Evolutionary conservation across 305 asterid genomes (phyloP).

Genomic region (Rubia balearica): DNA sequence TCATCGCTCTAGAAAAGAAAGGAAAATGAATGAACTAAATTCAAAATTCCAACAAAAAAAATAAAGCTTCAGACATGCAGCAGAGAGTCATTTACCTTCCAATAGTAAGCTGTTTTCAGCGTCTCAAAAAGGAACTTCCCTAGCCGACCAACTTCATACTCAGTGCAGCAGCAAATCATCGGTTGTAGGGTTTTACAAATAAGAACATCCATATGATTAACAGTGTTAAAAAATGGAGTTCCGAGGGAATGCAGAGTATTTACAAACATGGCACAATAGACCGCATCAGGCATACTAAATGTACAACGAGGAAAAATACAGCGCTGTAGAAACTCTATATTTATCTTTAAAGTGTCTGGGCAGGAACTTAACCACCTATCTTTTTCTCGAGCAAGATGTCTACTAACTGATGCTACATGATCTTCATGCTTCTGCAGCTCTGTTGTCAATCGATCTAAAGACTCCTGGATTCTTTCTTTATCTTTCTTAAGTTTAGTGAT

Average conservation of each 20-base stretch:
- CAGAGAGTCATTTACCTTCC: conserved; percentile 61
- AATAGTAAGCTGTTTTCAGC: conserved; percentile 83
- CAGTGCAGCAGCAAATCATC: conserved; percentile 99
- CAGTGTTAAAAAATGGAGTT: conserved; percentile 97
- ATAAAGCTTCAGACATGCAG: background rate
- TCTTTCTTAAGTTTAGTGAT: conserved; percentile 96
- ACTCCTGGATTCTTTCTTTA: conserved; percentile 97
- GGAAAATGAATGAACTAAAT: background rate
- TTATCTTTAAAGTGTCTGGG: conserved; percentile 97
- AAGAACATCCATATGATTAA: conserved; percentile 94
- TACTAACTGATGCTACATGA: conserved; percentile 89
- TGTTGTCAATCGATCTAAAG: conserved; percentile 72
- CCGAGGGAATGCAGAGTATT: conserved; percentile 96
- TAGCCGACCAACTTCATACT: conserved; percentile 97
- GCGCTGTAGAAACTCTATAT: conserved; percentile 98
- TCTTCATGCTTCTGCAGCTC: conserved; percentile 97
- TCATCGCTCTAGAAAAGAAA: conserved; percentile 65
- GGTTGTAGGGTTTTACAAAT: conserved; percentile 99
- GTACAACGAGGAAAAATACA: conserved; percentile 99
- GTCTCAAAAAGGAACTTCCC: conserved; percentile 95
- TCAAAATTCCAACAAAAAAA: background rate
- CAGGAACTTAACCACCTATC: conserved; percentile 99
- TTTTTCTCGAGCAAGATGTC: conserved; percentile 84
- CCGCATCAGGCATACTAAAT: conserved; percentile 99
- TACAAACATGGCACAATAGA: conserved; percentile 90